Evolutionary conservation across 2,329 filamentous ascomycete genomes (phyloP).

Genomic region (Botrytis tulipae): DNA sequence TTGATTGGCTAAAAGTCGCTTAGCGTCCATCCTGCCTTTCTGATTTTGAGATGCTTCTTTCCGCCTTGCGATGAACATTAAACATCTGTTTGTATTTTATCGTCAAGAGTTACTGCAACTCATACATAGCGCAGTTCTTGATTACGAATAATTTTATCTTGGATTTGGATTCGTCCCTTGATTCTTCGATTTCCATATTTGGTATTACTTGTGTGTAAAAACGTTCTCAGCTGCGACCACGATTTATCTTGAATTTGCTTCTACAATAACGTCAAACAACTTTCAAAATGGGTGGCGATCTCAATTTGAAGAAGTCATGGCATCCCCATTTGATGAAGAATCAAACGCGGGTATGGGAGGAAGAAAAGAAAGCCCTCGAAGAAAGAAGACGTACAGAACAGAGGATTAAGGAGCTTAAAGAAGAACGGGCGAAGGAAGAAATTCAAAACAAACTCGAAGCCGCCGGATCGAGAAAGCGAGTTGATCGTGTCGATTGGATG

Average conservation of each 20-base stretch:
- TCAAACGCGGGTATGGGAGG: conserved; percentile 84
- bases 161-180: neutral
- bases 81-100: neutral
- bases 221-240: neutral
- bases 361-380: conserved; percentile 87
- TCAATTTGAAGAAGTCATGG: conserved; percentile 95
- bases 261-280: conserved; percentile 24
- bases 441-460: conserved; percentile 86
- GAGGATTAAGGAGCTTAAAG: conserved; percentile 86
- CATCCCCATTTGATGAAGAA: conserved; percentile 90
- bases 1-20: conserved; percentile 13
- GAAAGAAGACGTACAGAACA: conserved; percentile 94
- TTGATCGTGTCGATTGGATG: conserved; percentile 96
- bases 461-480: conserved; percentile 75
- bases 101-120: neutral
- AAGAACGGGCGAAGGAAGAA: conserved; percentile 90
- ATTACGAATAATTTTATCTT: neutral
- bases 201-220: neutral
- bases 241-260: neutral
- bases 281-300: conserved; percentile 82
- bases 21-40: conserved; percentile 3
- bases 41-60: conserved; percentile 9
- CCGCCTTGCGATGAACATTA: neutral
- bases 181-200: neutral
- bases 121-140: neutral